These are phyloP conservation scores for Ceratonia siliqua DNA, from an alignment of 306 rosid species.

Conservation along the genomic window DNA sequence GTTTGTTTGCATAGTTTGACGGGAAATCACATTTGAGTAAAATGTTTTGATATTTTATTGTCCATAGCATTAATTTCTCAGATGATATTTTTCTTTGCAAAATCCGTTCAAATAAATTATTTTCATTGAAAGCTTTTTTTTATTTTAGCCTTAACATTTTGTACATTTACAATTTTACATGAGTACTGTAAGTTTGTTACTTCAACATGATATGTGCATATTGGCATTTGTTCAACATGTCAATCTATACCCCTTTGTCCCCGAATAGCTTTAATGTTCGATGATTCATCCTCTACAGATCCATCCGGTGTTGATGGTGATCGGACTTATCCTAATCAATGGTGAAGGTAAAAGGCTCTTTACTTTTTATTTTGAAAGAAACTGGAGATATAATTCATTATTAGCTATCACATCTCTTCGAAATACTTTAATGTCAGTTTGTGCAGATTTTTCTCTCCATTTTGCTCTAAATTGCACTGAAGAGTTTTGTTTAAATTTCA, in stretches of 20 bases:
- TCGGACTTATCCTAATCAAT: slow-evolving; percentile 53
- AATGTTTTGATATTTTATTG: neutral
- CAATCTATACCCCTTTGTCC: slow-evolving; percentile 8
- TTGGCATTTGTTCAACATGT: neutral
- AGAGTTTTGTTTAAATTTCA: slow-evolving; percentile 15
- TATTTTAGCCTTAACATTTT: neutral
- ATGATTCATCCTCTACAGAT: slow-evolving; percentile 36
- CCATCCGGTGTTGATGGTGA: slow-evolving; percentile 58
- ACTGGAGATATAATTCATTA: neutral
- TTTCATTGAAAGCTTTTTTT: neutral
- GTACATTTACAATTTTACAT: neutral
- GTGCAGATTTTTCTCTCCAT: neutral
- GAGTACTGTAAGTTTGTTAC: slow-evolving; percentile 1
- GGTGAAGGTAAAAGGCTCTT: slow-evolving; percentile 78
- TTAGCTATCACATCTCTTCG: neutral
- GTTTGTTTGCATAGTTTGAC: neutral
- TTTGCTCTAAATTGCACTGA: neutral
- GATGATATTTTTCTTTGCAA: neutral
- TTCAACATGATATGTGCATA: neutral
- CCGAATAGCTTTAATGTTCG: neutral
- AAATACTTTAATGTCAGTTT: neutral
- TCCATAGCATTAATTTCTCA: neutral
- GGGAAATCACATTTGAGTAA: neutral
- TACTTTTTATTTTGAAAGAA: neutral
- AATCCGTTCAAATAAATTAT: neutral